Base-by-base conservation (phyloP, 371 early-diverging fungal species). In the Ecytonucleospora hepatopenaei region DNA sequence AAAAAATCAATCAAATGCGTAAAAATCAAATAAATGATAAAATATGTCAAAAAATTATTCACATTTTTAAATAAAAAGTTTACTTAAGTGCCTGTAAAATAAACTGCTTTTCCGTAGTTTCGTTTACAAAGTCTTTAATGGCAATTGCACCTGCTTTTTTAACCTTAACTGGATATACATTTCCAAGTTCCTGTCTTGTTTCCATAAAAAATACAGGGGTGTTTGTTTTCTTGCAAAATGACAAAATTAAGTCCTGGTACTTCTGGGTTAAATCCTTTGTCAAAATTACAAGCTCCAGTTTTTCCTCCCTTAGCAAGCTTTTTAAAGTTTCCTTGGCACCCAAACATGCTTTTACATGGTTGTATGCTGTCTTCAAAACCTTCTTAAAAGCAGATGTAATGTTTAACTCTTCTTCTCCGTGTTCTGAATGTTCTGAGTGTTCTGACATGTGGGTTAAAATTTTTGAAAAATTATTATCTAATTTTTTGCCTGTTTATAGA, bases 201-300 rank as follows among this genome's bases (percentile, higher is more conserved):
- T 74, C 77, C 33, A 77, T 55, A 21, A 19, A 23, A 54, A 77
- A 49, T 17, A 73, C 51, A 12, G 77, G 71, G 8, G 71, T 55
- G 28, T 66, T 54, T 16, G 34, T 47, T 27, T 68, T 65, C 35
- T 68, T 48, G 30, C 59, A n/a, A 17, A 65, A 33, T 17, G 23
- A 28, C 19, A 48, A 59, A 17, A 74, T 55, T 28, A 77, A 27
- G 0, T 30, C 48, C 23, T 30, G 2, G 35, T 60, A 58, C 17
- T 59, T 66, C 24, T 62, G 51, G 1, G 54, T 46, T 15, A 54
- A 53, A 55, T 77, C 71, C 27, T 77, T 62, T 12, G 74, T 48
- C 28, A 77, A 31, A 51, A 77, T 30, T 35, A 77, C 69, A 35
- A 77, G 27, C 23, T 61, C 47, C 32, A 71, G 53, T 15, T 69